Conservation (phyloP, 225 moss, liverwort and hornwort genomes). For the Pleurozium schreberi region DNA sequence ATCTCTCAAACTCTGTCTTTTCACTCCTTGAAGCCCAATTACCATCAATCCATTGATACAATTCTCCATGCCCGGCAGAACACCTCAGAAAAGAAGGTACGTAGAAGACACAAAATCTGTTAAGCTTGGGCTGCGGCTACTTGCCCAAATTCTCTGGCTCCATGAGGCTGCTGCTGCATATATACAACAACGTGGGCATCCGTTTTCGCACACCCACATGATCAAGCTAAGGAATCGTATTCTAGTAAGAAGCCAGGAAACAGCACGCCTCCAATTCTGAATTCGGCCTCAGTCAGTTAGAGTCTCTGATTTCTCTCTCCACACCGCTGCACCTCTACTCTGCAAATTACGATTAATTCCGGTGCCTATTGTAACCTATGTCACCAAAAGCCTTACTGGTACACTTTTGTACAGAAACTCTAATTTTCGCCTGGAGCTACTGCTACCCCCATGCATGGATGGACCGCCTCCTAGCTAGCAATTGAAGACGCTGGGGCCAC, state of each 20-base stretch:
- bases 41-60: not conserved
- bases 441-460: not conserved
- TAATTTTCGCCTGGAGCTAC: not conserved
- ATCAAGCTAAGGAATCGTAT: not conserved
- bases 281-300: not conserved
- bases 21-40: not conserved
- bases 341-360: not conserved
- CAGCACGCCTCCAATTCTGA: not conserved
- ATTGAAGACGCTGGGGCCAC: not conserved
- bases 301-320: not conserved
- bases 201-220: not conserved
- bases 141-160: slow-evolving; percentile 23
- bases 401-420: slow-evolving; percentile 20
- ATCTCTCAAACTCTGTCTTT: not conserved
- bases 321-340: not conserved
- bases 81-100: not conserved
- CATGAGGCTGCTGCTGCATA: slow-evolving; percentile 10
- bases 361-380: not conserved
- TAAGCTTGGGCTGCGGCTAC: not conserved
- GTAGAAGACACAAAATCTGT: not conserved
- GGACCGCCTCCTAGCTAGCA: not conserved
- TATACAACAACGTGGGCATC: slow-evolving; percentile 12
- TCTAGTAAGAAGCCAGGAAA: not conserved
- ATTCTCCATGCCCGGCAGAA: not conserved
- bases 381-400: slow-evolving; percentile 1